Base-by-base conservation (phyloP, 2,329 filamentous ascomycete species). In the Coccinonectria pachysandricola region DNA sequence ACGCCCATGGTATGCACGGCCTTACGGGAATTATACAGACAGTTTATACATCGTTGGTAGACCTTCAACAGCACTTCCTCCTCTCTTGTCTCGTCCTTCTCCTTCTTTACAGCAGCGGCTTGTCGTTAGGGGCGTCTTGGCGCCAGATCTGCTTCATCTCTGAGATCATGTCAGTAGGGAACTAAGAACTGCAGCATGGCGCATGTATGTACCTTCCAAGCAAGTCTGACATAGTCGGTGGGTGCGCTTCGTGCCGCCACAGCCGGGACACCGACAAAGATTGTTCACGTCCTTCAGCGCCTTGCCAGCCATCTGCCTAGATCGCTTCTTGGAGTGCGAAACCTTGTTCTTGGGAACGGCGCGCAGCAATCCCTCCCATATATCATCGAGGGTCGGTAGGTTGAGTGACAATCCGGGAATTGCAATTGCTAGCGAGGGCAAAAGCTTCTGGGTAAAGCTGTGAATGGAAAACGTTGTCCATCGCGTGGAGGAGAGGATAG, bases 311-410 rank as follows among this genome's bases (percentile, higher is more conserved):
- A 96, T 81, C 52, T 93, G 86, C 47, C 92, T 75, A 51, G 86
- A 79, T 44, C 91, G 73, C 68, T 86, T 94, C 65, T 91, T 94
- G 65, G 84, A 84, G 57, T 98, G 85, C 21, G 88, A 95, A 17
- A 86, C 92, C 72, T 96, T 98, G 65, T 94, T 96, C 71, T 98
- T 98, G 5, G 91, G 91, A 10, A 96, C 91, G 2, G 91, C 91
- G 40, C 78, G 78, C 42, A 98, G 67, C 23, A 98, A 72, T 5
- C 83, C 86, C 43, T 95, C 88, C 88, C 88, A 96, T 46, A 98
- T 76, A 37, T 81, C 82, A 30, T 73, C 76, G 12, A 94, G 50
- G 25, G 63, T 72, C 7, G 64, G 65, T 8, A 71, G 46, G 30
- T 58, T 59, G 31, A 67, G 49, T 40, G 75, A 66, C 39, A 83